These are phyloP conservation scores for Colletotrichum costaricense DNA, from an alignment of 2,329 filamentous ascomycete species.

Conservation along the genomic window DNA sequence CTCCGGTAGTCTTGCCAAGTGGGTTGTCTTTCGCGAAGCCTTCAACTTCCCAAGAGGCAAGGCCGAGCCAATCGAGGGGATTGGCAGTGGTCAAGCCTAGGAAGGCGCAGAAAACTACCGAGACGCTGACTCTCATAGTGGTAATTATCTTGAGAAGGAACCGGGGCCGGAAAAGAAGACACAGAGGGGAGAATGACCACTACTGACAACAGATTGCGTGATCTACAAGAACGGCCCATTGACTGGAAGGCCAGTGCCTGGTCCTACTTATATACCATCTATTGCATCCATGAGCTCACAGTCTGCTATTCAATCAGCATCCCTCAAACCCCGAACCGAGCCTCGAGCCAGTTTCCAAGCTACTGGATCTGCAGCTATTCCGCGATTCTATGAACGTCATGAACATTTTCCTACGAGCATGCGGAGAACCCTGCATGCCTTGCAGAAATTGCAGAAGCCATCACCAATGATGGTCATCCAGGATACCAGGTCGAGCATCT, in stretches of 20 bases:
- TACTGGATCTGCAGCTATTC: not conserved
- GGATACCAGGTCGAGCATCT: constrained; percentile 7
- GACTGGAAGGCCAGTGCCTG: not conserved
- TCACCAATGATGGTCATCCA: constrained; percentile 12
- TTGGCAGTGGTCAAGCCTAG: constrained; percentile 17
- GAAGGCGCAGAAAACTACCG: constrained; percentile 14
- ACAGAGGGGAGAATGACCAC: not conserved
- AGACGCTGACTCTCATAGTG: constrained; percentile 27
- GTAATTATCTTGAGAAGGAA: not conserved
- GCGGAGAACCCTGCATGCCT: constrained; percentile 28
- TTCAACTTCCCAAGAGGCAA: constrained; percentile 40
- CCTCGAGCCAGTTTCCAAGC: not conserved
- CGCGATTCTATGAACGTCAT: not conserved
- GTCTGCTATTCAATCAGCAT: no score
- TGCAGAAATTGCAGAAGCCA: not conserved
- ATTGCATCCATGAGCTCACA: not conserved
- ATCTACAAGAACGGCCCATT: not conserved
- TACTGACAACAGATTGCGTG: not conserved
- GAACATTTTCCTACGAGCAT: not conserved
- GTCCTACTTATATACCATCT: not conserved
- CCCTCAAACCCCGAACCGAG: not conserved
- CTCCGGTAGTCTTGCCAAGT: constrained; percentile 51
- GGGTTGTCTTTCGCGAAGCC: constrained; percentile 46
- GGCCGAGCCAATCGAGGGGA: constrained; percentile 40
- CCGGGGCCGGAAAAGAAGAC: not conserved